Evolutionary conservation across 805 yeast species (phyloP), one percentile per base, ranked within the genome.

Genomic region (Saccharomycopsis selenospora): DNA sequence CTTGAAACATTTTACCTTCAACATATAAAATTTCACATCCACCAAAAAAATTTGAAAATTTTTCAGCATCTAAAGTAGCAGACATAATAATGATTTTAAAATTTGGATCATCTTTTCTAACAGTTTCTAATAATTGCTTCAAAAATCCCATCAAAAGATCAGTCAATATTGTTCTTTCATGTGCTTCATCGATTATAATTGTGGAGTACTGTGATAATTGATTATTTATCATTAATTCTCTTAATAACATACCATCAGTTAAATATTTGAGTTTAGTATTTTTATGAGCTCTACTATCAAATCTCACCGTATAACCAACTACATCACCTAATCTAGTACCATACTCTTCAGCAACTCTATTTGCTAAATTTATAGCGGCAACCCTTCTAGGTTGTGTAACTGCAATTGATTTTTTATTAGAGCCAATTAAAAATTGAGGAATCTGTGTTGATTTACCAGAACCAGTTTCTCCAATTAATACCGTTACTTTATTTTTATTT

Each of bases 381-480:
- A 91, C 99, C 61, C 98, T 76, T 67, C 99, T 82, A 1, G 99
- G 99, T 67, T 91, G 98, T 0, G 99, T 90, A 5, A 93, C 91
- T 0, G 95, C 98, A 18, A 91, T 80, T 23, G 75, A 70, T 51
- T 77, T 79, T 17, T 66, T 64, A 30, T 65, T 61, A 43, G 67
- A 65, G 0, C 77, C 74, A 66, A 85, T 76, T n/a, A 91, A 61
- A 55, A 91, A 82, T 61, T 91, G 98, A 0, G 99, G 98, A 42
- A 91, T 81, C 67, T 91, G 99, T 0, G 99, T 91, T 3, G 98
- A 90, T 62, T 91, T 91, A 70, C 98, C 98, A 5, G 96, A 87
- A 66, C 99, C 99, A 0, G 99, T 91, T 61, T 91, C 98, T 66
- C 98, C 98, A 61, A 93, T 85, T 17, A 91, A 71, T 1, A 91